phyloP scores from a whole-genome alignment of 148 eudicot genomes.

The Rheum nobile region DNA sequence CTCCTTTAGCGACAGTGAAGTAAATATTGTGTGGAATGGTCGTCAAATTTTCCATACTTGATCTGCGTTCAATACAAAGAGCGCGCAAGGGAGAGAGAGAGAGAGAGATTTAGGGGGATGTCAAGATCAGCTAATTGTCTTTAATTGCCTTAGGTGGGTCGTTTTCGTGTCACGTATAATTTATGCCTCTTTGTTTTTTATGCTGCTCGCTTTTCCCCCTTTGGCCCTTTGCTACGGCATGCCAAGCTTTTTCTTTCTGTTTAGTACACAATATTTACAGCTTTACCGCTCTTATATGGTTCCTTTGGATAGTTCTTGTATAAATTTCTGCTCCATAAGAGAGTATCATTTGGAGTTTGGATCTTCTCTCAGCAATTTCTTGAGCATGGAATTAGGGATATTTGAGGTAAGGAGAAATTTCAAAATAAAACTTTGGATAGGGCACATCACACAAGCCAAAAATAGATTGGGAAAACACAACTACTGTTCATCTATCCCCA shows the following conservation, averaged over 20 bases:
- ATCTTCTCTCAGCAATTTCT: neutral
- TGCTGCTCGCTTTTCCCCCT: conserved; percentile 10
- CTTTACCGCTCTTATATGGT: neutral
- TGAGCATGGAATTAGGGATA: neutral
- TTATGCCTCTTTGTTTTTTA: conserved; percentile 7
- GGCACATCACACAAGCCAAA: neutral
- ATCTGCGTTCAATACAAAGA: neutral
- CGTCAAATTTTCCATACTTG: neutral
- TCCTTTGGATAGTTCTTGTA: neutral
- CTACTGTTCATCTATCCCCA: neutral
- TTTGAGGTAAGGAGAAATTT: neutral
- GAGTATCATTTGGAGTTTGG: neutral
- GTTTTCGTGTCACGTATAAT: conserved; percentile 6
- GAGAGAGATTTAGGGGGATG: neutral
- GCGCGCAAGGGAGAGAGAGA: neutral
- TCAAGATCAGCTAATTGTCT: conserved; percentile 10
- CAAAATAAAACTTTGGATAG: neutral
- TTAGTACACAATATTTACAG: neutral
- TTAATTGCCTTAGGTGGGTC: conserved; percentile 3
- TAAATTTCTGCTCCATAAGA: neutral
- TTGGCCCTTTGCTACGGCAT: conserved; percentile 8
- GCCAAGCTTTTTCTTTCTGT: conserved; percentile 7
- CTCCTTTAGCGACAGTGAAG: conserved; percentile 1
- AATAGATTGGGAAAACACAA: neutral
- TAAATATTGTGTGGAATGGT: conserved; percentile 3